Evolutionary conservation across 306 rosid genomes (phyloP).

Genomic region (Castanospermum australe): DNA sequence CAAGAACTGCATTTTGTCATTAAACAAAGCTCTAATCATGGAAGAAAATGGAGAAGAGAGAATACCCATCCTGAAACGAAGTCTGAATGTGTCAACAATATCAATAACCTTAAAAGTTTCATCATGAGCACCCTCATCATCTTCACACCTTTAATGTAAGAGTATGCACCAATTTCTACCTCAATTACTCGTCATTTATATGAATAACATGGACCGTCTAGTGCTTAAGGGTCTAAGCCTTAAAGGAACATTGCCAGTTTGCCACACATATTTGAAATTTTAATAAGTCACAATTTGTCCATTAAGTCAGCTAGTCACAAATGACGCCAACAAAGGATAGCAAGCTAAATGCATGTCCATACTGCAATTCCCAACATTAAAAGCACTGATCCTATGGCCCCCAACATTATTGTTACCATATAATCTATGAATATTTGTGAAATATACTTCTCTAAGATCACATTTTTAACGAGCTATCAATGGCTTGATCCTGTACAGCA

Average conservation of each 20-base stretch:
- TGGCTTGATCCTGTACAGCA: neutral
- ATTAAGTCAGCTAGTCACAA: neutral
- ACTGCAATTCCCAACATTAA: neutral
- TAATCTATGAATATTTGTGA: neutral
- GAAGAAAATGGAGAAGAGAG: neutral
- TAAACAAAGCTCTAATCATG: neutral
- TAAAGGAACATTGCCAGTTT: neutral
- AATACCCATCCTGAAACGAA: neutral
- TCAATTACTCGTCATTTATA: conserved; percentile 35
- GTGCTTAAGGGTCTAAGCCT: neutral
- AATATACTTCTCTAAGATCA: neutral
- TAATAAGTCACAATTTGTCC: neutral
- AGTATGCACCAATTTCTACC: conserved; percentile 61
- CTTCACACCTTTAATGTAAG: conserved; percentile 60
- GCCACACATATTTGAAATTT: neutral
- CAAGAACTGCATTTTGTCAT: conserved; percentile 46
- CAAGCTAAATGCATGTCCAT: neutral
- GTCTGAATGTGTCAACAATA: neutral
- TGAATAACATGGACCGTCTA: neutral
- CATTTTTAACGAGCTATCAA: neutral
- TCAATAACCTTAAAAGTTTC: conserved; percentile 32
- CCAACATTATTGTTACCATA: neutral
- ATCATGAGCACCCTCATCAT: conserved; percentile 58
- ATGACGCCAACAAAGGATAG: neutral
- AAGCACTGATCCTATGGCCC: too few species aligned